These are phyloP conservation scores for Brettanomyces anomalus DNA, from an alignment of 805 yeast genomes.

Conservation along the genomic window DNA sequence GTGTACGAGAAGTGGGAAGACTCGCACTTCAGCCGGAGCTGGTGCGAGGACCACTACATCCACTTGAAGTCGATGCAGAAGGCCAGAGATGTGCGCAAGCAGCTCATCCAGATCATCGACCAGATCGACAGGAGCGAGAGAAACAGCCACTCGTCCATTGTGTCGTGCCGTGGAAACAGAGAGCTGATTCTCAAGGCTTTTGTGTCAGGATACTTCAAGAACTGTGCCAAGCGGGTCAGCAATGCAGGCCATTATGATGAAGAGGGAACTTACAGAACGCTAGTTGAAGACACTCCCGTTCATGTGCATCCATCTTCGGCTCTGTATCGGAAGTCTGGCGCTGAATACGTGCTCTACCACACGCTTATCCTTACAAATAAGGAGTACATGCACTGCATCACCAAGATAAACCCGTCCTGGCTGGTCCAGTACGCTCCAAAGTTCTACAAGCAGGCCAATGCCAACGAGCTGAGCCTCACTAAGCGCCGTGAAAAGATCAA, in stretches of 20 bases:
- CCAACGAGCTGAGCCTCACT: conserved; percentile 36
- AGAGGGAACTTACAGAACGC: conserved; percentile 41
- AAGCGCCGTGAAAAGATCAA: conserved; percentile 58
- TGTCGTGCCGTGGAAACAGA: conserved; percentile 46
- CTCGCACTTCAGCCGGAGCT: conserved; percentile 42
- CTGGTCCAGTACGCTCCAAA: conserved; percentile 60
- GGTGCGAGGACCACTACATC: conserved; percentile 78
- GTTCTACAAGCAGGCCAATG: conserved; percentile 59
- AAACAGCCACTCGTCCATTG: conserved; percentile 13
- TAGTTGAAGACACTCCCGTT: conserved; percentile 64
- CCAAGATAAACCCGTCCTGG: conserved; percentile 79
- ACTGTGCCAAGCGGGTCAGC: conserved; percentile 56
- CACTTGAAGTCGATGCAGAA: conserved; percentile 70
- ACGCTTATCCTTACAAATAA: conserved; percentile 72
- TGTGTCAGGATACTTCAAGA: conserved; percentile 60
- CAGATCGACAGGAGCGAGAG: conserved; percentile 27
- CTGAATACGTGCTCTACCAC: conserved; percentile 77
- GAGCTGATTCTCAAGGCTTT: conserved; percentile 52
- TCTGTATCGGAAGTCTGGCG: conserved; percentile 39
- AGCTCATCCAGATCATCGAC: conserved; percentile 49
- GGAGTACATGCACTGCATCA: conserved; percentile 88
- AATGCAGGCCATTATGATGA: conserved; percentile 26
- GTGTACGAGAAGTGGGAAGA: conserved; percentile 74
- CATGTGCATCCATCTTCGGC: conserved; percentile 83
- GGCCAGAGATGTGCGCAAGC: conserved; percentile 75